Evolutionary conservation across 2,329 filamentous ascomycete species (phyloP).

Genomic region (Calonectria leucothoes): DNA sequence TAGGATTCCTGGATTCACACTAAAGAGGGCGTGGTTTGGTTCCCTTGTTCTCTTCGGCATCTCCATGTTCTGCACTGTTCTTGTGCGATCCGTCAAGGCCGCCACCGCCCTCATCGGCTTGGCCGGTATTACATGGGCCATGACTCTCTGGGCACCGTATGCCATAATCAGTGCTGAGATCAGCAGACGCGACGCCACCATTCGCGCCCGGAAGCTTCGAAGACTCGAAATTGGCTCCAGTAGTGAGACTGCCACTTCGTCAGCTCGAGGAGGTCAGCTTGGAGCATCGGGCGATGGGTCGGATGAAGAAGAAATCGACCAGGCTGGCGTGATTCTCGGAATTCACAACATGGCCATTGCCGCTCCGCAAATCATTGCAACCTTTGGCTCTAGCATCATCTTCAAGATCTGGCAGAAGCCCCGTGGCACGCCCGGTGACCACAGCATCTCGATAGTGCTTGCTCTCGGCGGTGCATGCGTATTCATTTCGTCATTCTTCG

Average conservation of each 20-base stretch:
- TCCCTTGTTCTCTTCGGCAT: constrained; percentile 86
- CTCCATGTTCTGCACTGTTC: constrained; percentile 85
- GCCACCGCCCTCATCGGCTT: constrained; percentile 84
- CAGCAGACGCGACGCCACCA: constrained; percentile 77
- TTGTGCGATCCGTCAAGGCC: constrained; percentile 76
- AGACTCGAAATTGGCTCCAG: constrained; percentile 25
- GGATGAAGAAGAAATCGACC: constrained; percentile 71
- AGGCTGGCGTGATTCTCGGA: constrained; percentile 90
- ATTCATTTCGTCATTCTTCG: constrained; percentile 80
- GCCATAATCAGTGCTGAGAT: constrained; percentile 96
- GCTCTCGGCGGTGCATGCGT: constrained; percentile 86
- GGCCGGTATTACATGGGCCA: constrained; percentile 90
- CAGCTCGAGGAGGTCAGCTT: constrained; percentile 16
- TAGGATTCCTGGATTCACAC: constrained; percentile 84
- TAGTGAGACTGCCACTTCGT: constrained; percentile 22
- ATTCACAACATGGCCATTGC: constrained; percentile 97
- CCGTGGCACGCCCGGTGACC: constrained; percentile 84
- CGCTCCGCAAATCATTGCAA: constrained; percentile 91
- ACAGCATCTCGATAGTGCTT: constrained; percentile 87
- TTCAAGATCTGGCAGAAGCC: constrained; percentile 91
- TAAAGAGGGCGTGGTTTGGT: constrained; percentile 88
- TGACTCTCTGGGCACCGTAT: constrained; percentile 95
- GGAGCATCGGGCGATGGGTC: constrained; percentile 37
- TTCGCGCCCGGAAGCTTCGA: constrained; percentile 53
- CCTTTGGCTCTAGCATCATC: constrained; percentile 83